A percentile compares a stretch with the other conserved stretches of the same genome.
Evolutionary conservation across 805 yeast genomes (phyloP).

Genomic region (Clavispora carvajalis): DNA sequence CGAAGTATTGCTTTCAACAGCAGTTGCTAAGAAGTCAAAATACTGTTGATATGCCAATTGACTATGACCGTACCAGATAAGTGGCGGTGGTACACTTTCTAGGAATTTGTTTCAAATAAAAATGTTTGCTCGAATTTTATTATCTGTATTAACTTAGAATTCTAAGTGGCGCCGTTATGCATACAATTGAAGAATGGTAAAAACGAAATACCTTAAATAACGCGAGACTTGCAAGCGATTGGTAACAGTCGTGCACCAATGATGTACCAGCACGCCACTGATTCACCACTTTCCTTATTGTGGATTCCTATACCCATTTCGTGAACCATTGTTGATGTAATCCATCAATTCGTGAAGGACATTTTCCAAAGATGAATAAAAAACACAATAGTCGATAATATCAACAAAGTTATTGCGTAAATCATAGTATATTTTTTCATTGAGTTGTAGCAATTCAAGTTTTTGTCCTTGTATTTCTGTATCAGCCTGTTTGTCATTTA

Average conservation of each 20-base stretch:
- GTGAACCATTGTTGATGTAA: conserved; percentile 19
- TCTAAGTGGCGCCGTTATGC: no score
- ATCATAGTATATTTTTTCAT: conserved; percentile 35
- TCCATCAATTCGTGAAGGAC: conserved; percentile 36
- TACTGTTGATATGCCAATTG: no score
- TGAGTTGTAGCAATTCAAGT: conserved; percentile 28
- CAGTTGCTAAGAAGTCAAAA: no score
- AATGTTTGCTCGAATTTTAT: neutral
- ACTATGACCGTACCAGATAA: neutral
- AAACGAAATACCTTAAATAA: no score
- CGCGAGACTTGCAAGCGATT: no score
- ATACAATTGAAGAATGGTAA: no score
- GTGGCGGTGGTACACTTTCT: neutral
- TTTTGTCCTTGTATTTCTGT: conserved; percentile 13
- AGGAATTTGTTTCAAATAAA: no score
- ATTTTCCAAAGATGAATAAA: conserved; percentile 37
- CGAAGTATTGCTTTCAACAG: neutral
- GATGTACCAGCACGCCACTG: neutral
- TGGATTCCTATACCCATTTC: neutral
- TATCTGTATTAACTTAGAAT: no score
- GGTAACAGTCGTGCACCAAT: no score
- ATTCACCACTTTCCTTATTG: neutral
- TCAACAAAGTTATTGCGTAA: conserved; percentile 40
- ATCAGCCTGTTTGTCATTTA: conserved; percentile 1
- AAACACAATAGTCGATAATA: conserved; percentile 41